Evolutionary conservation across 2,329 filamentous ascomycete genomes (phyloP).

Genomic region (Magnaporthiopsis poae): DNA sequence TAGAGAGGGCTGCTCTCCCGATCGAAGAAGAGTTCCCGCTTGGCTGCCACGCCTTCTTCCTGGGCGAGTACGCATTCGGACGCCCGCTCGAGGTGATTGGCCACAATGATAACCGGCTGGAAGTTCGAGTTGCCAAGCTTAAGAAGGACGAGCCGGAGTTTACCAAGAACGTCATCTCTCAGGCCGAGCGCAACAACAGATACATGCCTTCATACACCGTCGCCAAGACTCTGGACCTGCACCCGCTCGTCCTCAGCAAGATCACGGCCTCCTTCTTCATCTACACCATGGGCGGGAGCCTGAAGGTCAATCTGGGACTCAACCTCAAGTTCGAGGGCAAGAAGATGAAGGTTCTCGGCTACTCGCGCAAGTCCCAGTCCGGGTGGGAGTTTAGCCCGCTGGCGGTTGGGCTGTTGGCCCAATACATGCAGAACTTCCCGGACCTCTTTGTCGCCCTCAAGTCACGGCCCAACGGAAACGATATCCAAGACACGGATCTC

Average conservation of each 20-base stretch:
- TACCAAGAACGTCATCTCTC: constrained; percentile 59
- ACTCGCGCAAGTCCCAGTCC: constrained; percentile 72
- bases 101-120: constrained; percentile 64
- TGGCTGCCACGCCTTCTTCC: constrained; percentile 76
- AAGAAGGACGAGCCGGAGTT: constrained; percentile 73
- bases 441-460: constrained; percentile 89
- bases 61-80: constrained; percentile 88
- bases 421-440: constrained; percentile 90
- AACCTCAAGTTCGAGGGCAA: constrained; percentile 96
- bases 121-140: constrained; percentile 65
- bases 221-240: constrained; percentile 61
- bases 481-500: constrained; percentile 75
- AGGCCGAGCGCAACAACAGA: constrained; percentile 58
- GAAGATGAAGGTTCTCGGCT: constrained; percentile 91
- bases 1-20: constrained; percentile 77
- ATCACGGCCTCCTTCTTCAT: constrained; percentile 91
- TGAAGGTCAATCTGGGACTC: constrained; percentile 80
- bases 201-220: constrained; percentile 87
- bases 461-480: constrained; percentile 72
- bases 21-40: constrained; percentile 86
- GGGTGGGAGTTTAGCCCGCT: constrained; percentile 94
- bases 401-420: constrained; percentile 67
- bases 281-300: constrained; percentile 56
- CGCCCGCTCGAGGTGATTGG: constrained; percentile 74
- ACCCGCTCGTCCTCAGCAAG: constrained; percentile 83